Percentiles rank a stretch among this genome's conserved stretches.
Evolutionary conservation across 1,284 basidiomycete genomes (phyloP).

Genomic region (Waitea zeae): DNA sequence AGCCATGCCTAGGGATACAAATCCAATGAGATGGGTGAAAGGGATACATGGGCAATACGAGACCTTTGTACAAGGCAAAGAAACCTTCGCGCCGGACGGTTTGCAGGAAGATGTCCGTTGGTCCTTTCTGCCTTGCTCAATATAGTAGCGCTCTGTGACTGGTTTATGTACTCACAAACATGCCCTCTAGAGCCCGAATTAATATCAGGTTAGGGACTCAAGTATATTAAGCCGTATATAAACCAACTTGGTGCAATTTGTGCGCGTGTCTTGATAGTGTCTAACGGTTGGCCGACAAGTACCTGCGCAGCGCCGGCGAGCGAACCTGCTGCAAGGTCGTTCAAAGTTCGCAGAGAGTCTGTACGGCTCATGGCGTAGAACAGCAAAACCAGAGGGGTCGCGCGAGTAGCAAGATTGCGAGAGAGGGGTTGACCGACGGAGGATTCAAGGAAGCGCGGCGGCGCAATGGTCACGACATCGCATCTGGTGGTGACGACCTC

Average conservation of each 20-base stretch:
- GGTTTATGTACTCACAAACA: constrained; percentile 79
- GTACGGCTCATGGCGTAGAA: too few species aligned
- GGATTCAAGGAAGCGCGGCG: too few species aligned
- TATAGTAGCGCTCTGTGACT: too few species aligned
- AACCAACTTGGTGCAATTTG: constrained; percentile 56
- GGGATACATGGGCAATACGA: constrained; percentile 4
- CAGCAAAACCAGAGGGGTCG: too few species aligned
- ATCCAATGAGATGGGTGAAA: constrained; percentile 1
- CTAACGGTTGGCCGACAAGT: constrained; percentile 73
- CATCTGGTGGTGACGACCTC: too few species aligned
- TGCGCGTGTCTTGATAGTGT: constrained; percentile 75
- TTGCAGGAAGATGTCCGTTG: constrained; percentile 73
- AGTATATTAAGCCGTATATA: too few species aligned
- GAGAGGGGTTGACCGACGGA: too few species aligned
- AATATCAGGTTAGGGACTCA: too few species aligned
- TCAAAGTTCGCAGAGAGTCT: constrained; percentile 29
- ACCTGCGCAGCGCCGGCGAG: constrained; percentile 70
- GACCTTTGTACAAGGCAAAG: constrained; percentile 85
- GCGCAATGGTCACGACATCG: too few species aligned
- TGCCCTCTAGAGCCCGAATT: constrained; percentile 34
- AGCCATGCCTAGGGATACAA: constrained; percentile 43
- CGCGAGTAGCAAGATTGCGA: too few species aligned
- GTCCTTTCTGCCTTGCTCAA: constrained; percentile 81
- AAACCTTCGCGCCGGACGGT: constrained; percentile 80
- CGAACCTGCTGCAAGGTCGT: constrained; percentile 65